Evolutionary conservation across 306 rosid species (phyloP).

Genomic region (Prosopis cineraria): DNA sequence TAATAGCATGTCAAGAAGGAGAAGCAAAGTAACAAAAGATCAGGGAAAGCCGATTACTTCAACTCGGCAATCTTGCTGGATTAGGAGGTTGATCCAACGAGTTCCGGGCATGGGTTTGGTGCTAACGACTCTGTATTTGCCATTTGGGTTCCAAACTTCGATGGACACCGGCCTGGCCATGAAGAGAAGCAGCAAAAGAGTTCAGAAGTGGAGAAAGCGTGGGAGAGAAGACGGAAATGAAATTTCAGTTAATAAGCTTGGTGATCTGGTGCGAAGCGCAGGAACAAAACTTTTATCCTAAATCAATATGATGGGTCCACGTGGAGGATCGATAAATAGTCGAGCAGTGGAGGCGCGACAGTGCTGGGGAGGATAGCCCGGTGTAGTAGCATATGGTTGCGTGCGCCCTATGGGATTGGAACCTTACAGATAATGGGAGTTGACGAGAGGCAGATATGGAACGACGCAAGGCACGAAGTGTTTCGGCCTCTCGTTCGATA

Average conservation of each 20-base stretch:
- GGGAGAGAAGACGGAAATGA: neutral
- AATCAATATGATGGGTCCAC: neutral
- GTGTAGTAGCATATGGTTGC: neutral
- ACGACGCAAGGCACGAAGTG: neutral
- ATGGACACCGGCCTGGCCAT: slow-evolving; percentile 95
- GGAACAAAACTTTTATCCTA: neutral
- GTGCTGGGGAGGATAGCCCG: neutral
- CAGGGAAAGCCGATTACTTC: slow-evolving; percentile 57
- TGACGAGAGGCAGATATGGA: neutral
- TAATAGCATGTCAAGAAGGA: neutral
- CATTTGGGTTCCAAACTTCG: slow-evolving; percentile 93
- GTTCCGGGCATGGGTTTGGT: slow-evolving; percentile 98
- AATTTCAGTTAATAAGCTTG: slow-evolving; percentile 2
- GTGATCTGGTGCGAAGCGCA: neutral
- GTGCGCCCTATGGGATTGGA: neutral
- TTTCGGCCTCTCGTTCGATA: neutral
- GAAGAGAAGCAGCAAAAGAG: slow-evolving; percentile 15
- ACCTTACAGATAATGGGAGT: neutral
- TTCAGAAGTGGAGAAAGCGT: neutral
- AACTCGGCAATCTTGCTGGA: slow-evolving; percentile 87
- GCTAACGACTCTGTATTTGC: slow-evolving; percentile 95
- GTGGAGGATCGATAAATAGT: neutral
- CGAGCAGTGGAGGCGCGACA: neutral
- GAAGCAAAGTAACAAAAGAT: too few species aligned
- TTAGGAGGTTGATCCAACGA: slow-evolving; percentile 95